phyloP scores from a whole-genome alignment of 2,329 filamentous ascomycete species.

The Alternaria arbusti region DNA sequence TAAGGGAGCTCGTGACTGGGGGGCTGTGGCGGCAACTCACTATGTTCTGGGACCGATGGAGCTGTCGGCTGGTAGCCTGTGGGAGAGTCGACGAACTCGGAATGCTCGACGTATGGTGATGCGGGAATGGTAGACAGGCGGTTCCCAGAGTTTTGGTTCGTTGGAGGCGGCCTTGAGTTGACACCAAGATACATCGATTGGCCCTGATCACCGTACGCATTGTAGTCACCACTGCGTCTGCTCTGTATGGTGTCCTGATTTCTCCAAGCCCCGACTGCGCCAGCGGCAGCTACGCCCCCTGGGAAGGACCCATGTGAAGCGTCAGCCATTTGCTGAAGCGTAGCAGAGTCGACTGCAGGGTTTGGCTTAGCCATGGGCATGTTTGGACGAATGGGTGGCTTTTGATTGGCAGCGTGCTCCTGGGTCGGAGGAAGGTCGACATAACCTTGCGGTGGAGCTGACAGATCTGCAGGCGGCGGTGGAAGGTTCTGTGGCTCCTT shows the following conservation, averaged over 20 bases:
- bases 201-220: constrained; percentile 25
- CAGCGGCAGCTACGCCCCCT: constrained; percentile 46
- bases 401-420: constrained; percentile 73
- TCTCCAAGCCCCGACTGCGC: constrained; percentile 50
- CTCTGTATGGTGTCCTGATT: constrained; percentile 40
- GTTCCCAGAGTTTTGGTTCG: constrained; percentile 55
- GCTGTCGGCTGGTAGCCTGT: constrained; percentile 39
- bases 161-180: constrained; percentile 61
- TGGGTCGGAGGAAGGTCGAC: constrained; percentile 82
- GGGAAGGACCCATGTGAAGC: constrained; percentile 62
- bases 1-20: constrained; percentile 31
- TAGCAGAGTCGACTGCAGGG: constrained; percentile 81
- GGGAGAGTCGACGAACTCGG: constrained; percentile 45
- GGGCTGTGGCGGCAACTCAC: constrained; percentile 32
- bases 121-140: constrained; percentile 56
- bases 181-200: constrained; percentile 45
- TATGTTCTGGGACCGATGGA: constrained; percentile 47
- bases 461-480: constrained; percentile 43
- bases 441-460: constrained; percentile 68
- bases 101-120: constrained; percentile 51
- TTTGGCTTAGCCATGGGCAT: constrained; percentile 80
- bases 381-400: constrained; percentile 72
- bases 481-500: constrained; percentile 39
- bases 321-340: constrained; percentile 78
- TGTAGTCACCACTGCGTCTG: constrained; percentile 43